phyloP scores from a whole-genome alignment of 306 rosid genomes.

The Begonia loranthoides region DNA sequence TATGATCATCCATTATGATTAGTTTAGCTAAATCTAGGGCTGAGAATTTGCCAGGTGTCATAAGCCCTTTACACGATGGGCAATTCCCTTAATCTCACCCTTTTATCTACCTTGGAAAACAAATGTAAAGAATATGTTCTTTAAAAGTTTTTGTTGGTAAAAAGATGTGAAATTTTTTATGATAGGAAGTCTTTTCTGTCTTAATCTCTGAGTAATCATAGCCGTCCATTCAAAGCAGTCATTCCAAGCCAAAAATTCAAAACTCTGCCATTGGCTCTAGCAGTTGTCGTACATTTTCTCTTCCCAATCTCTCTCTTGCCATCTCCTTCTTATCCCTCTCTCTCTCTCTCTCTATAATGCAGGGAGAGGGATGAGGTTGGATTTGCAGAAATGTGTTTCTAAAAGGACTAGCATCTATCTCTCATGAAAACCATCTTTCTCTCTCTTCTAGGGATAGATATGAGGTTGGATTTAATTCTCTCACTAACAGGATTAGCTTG shows the following conservation, averaged over 20 bases:
- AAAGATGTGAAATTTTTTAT: neutral
- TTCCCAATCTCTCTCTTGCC: neutral
- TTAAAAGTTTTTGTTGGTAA: too few relatives aligned
- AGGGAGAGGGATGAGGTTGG: neutral
- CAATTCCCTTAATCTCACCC: constrained; percentile 15
- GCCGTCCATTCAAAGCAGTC: constrained; percentile 44
- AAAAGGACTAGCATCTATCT: neutral
- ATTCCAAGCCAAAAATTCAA: constrained; percentile 38
- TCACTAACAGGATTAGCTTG: too few relatives aligned
- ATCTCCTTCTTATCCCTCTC: neutral
- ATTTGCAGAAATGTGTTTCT: too few relatives aligned
- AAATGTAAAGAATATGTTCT: too few relatives aligned
- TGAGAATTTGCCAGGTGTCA: constrained; percentile 5
- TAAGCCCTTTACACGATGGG: constrained; percentile 22
- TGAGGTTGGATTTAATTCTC: too few relatives aligned
- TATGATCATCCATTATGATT: constrained; percentile 40
- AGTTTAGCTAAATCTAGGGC: constrained; percentile 33
- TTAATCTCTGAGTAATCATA: constrained; percentile 34
- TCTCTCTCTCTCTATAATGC: constrained; percentile 5
- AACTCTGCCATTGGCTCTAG: constrained; percentile 49
- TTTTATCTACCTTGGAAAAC: constrained; percentile 7
- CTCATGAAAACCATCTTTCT: neutral
- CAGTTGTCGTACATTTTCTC: constrained; percentile 24
- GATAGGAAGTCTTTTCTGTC: constrained; percentile 23
- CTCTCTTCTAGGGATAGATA: neutral